These are phyloP conservation scores for Balakata baccata DNA, from an alignment of 345 rosid species.

Conservation along the genomic window DNA sequence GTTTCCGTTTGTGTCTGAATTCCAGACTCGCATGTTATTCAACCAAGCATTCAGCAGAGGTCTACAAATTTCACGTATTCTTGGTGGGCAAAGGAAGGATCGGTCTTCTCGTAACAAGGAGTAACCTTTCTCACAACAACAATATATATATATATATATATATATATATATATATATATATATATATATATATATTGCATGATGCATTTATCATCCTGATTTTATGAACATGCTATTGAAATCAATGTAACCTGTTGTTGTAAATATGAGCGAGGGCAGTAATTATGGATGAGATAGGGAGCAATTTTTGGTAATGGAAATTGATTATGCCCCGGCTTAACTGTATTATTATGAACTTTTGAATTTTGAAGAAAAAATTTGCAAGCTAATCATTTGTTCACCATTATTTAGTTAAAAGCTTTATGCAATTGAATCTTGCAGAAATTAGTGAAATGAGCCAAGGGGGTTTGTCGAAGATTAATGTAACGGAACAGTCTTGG, in stretches of 20 bases:
- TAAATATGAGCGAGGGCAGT: conserved; percentile 6
- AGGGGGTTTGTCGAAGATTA: too few species aligned
- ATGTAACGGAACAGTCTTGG: too few species aligned
- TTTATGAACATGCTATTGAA: background rate
- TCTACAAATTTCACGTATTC: conserved; percentile 95
- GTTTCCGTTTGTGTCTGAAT: conserved; percentile 98
- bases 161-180: background rate
- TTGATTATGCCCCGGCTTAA: background rate
- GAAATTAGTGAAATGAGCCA: too few species aligned
- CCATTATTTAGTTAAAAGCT: background rate
- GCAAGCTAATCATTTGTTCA: background rate
- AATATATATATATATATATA: background rate
- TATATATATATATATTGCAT: too few species aligned
- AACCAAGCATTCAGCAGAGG: conserved; percentile 99
- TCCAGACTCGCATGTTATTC: conserved; percentile 98
- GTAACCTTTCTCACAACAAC: conserved; percentile 8
- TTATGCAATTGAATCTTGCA: background rate
- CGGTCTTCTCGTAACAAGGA: conserved; percentile 76
- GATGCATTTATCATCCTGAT: too few species aligned
- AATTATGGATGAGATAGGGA: background rate
- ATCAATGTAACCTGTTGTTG: background rate
- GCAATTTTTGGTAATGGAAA: conserved; percentile 1
- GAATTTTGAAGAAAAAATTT: background rate
- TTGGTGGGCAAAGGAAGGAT: conserved; percentile 87
- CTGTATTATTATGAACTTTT: too few species aligned